Evolutionary conservation across 495 filamentous ascomycete genomes (phyloP), one percentile per base, ranked within the genome.

Genomic region (Podospora didyma): DNA sequence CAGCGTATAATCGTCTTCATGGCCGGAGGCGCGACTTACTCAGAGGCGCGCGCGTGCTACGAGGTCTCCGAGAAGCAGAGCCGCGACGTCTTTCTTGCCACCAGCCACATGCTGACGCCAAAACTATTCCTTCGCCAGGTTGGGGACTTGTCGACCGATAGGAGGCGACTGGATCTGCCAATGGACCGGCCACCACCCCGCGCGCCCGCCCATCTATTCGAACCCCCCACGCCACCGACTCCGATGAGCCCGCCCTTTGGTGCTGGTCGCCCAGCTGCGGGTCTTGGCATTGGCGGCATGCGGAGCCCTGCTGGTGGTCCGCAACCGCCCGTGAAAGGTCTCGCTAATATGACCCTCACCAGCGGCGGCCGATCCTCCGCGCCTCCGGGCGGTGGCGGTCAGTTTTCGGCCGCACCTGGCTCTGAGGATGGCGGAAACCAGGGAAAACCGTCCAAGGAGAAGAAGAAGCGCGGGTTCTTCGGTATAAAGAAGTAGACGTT

Each of bases 1-100:
- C 94, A 98, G 71, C 86, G 94, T 42, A 83, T 97, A 46, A 88
- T 98, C 56, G 87, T 97, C 46, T 97, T 97, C 69, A 88, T 97
- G 84, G 93, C 94, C 19, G 94, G 95, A 35, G 94, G 94, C 41
- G 95, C 95, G 7, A 98, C 92, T 2, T 94, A 92, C 69, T 87
- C 88, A 1, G 94, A 98, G 73, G 76, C 88, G 7, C 84, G 95
- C 50, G 79, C 87, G 19, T 97, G 94, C 73, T 97, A 97, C 63
- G 92, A 98, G 59, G 69, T 93, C 45, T 87, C 89, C 9, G 79
- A 87, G 56, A 63, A 80, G 47, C 82, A 79, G 57, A 82, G 79
- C 53, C 83, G 87, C 42, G 94, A 97, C 61, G 79, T 96, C n/a
- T 92, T 92, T 72, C 80, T 98, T 12, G 87, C 85, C n/a, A 92